Evolutionary conservation across 768 basidiomycete genomes (phyloP), one percentile per base, ranked within the genome.

Genomic region (Hortiboletus campestris): DNA sequence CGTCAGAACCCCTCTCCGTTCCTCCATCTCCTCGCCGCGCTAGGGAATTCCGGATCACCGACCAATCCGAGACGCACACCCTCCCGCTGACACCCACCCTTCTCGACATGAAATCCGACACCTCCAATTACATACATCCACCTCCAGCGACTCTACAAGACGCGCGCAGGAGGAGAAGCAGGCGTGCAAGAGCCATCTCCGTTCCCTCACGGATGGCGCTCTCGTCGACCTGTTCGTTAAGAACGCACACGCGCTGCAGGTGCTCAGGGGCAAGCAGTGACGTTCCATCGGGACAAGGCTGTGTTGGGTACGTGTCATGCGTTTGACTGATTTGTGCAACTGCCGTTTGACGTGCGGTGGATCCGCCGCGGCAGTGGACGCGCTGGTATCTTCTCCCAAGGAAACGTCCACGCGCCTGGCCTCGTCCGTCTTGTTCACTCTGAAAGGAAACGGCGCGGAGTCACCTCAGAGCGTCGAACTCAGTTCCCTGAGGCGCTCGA

Each of bases 91-190:
- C 86, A 4, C 82, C 89, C 44, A 82, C 91, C 0, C 79, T 98
- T 11, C 96, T 96, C 0, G 96, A 99, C 73, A 98, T 99, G 92
- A 95, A 95, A 67, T 86, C 94, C 17, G 88, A 88, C 66, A 97
- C 97, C 7, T 67, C 75, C 20, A 80, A 80, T 51, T 98, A 98
- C 67, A 86, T 98, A 98, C 67, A 86, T 97, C 46, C 79, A 83
- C 16, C 79, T 99, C 13, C 95, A 98, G 67, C 85, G 79, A 40
- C 67, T 98, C 55, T 99, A 95, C 76, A 91, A 90, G 64, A 67
- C 78, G 9, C 84, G 85, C 49, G 88, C 94, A 3, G 82, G 80
- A 82, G 48, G 91, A 94, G 67, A 87, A 84, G 65, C 67, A 66
- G 20, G 61, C 73, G 0, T 81, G 90, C 67, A 80, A 79, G 68